phyloP scores from a whole-genome alignment of 495 filamentous ascomycete species.

The Cercophora sp. region DNA sequence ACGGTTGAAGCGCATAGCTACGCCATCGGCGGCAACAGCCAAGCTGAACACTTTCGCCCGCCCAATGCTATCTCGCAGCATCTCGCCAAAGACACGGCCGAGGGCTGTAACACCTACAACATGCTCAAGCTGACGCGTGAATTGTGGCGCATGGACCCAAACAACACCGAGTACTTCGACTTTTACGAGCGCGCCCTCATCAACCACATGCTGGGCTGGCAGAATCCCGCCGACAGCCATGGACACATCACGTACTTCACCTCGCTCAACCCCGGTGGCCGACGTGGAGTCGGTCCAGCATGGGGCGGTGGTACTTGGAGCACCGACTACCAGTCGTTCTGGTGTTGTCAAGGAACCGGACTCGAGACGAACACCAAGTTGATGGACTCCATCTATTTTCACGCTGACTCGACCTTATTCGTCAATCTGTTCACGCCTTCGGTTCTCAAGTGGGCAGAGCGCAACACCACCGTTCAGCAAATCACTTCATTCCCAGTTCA shows the following conservation, averaged over 20 bases:
- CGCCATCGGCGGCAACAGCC: constrained; percentile 39
- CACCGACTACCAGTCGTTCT: constrained; percentile 22
- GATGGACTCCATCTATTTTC: constrained; percentile 20
- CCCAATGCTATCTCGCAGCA: constrained; percentile 32
- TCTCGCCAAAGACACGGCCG: constrained; percentile 29
- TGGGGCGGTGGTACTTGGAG: constrained; percentile 24
- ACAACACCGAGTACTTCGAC: constrained; percentile 30
- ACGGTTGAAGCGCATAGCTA: constrained; percentile 32
- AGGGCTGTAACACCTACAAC: constrained; percentile 40
- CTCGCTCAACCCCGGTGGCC: constrained; percentile 30
- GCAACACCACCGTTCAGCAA: constrained; percentile 25
- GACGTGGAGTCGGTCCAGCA: constrained; percentile 20
- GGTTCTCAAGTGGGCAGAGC: constrained; percentile 27
- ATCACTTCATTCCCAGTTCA: constrained; percentile 24
- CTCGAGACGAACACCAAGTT: constrained; percentile 23
- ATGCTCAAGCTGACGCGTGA: constrained; percentile 41
- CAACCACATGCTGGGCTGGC: constrained; percentile 35
- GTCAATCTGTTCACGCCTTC: constrained; percentile 36
- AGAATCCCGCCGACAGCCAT: constrained; percentile 28
- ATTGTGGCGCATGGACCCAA: constrained; percentile 24
- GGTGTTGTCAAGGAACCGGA: constrained; percentile 23
- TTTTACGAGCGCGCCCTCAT: constrained; percentile 37
- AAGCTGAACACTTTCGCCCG: constrained; percentile 36
- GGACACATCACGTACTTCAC: constrained; percentile 40
- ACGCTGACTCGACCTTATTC: constrained; percentile 18